phyloP scores from a whole-genome alignment of 176 grass and related monocot species.

The Phyllostachys edulis region DNA sequence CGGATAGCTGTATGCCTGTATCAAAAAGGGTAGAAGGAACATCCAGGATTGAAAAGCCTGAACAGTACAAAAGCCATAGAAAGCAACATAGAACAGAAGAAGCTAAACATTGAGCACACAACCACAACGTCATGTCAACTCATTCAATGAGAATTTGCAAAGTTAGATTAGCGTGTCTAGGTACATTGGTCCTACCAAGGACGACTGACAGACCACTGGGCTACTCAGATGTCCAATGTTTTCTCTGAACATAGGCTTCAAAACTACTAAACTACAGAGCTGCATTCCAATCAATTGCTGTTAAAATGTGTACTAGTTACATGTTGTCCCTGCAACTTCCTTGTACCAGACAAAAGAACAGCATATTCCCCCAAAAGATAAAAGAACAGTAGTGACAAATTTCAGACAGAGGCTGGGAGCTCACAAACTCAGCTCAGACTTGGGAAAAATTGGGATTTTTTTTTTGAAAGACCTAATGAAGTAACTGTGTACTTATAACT shows the following conservation, averaged over 20 bases:
- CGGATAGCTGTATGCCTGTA: not conserved
- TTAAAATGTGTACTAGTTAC: not conserved
- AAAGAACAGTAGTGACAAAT: not conserved
- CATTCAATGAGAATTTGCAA: not conserved
- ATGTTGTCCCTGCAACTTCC: not conserved
- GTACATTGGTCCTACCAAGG: not conserved
- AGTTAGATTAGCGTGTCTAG: not conserved
- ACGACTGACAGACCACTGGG: not conserved
- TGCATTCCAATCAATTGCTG: not conserved
- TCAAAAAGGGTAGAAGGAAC: not conserved
- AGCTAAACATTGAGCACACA: not conserved
- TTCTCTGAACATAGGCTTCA: not conserved
- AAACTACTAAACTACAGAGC: not conserved
- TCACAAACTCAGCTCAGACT: not conserved
- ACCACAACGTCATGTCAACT: not conserved
- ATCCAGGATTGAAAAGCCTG: not conserved
- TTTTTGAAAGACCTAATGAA: not conserved
- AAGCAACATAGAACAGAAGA: not conserved
- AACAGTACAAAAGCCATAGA: not conserved
- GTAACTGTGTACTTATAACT: not conserved
- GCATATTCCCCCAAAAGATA: not conserved
- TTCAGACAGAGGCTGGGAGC: not conserved
- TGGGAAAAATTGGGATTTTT: not conserved
- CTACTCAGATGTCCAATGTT: not conserved
- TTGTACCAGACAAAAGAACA: not conserved